Percentiles rank a stretch among this genome's conserved stretches.
Evolutionary conservation across 495 filamentous ascomycete genomes (phyloP).

Genomic region (Poronia punctata): DNA sequence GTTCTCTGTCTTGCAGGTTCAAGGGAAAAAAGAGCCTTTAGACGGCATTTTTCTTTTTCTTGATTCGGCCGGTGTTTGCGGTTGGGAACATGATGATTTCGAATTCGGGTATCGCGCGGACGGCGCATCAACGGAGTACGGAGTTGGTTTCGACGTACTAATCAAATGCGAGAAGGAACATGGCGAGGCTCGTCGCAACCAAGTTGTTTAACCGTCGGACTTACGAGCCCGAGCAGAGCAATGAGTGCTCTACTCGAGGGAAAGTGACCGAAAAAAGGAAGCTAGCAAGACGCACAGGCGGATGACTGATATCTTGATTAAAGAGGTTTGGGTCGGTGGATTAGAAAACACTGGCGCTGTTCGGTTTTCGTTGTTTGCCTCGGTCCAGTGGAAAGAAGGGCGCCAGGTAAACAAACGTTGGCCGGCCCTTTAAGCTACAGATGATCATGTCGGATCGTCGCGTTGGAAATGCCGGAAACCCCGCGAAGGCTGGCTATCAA

Average conservation of each 20-base stretch:
- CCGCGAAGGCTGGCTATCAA: no score
- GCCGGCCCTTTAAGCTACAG: no score
- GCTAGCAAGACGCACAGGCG: not conserved
- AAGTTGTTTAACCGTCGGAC: slow-evolving; percentile 7
- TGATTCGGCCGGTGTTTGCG: slow-evolving; percentile 4
- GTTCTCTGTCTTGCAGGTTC: slow-evolving; percentile 9
- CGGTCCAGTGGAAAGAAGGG: no score
- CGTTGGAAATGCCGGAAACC: no score
- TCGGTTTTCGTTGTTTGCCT: slow-evolving; percentile 1
- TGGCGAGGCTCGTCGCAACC: slow-evolving; percentile 4
- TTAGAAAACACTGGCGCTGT: slow-evolving; percentile 1
- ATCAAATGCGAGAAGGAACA: slow-evolving; percentile 2
- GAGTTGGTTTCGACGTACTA: slow-evolving; percentile 8
- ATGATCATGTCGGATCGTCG: no score
- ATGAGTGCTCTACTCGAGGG: slow-evolving; percentile 1
- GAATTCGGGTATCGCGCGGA: slow-evolving; percentile 1
- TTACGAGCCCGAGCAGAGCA: slow-evolving; percentile 5
- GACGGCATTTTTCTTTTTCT: slow-evolving; percentile 5
- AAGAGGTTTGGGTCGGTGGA: no score
- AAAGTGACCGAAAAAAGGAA: not conserved
- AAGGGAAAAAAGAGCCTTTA: slow-evolving; percentile 7
- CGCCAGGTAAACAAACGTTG: no score
- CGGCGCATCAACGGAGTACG: slow-evolving; percentile 8
- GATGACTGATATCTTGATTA: not conserved
- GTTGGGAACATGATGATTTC: slow-evolving; percentile 6